phyloP scores from a whole-genome alignment of 768 basidiomycete genomes.

The Strobilomyces echinocephalus region DNA sequence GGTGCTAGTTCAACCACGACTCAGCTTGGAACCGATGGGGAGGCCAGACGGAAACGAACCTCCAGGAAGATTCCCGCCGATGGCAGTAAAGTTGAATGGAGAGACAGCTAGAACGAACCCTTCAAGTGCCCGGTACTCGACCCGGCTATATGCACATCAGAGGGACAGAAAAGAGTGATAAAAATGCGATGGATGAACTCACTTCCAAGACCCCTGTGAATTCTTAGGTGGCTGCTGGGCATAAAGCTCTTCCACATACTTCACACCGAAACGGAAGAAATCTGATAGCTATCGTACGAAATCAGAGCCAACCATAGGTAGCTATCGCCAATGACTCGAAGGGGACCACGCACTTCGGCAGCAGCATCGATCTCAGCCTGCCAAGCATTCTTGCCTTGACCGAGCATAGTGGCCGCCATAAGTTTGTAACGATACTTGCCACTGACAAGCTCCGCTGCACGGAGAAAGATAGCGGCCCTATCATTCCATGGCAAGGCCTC shows the following conservation, averaged over 20 bases:
- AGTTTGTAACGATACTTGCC: constrained; percentile 95
- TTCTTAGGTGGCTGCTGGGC: constrained; percentile 86
- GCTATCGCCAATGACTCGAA: neutral
- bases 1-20: constrained; percentile 49
- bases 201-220: constrained; percentile 91
- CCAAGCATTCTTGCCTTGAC: constrained; percentile 99
- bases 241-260: constrained; percentile 95
- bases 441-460: constrained; percentile 92
- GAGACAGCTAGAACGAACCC: constrained; percentile 97
- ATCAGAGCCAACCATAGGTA: constrained; percentile 1
- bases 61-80: constrained; percentile 90
- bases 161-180: neutral
- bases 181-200: constrained; percentile 38
- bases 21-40: neutral
- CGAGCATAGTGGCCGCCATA: constrained; percentile 94
- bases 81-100: constrained; percentile 98
- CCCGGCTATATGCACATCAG: constrained; percentile 53
- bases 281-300: constrained; percentile 58
- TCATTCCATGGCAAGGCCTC: constrained; percentile 95
- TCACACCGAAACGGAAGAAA: constrained; percentile 95
- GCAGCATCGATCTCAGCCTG: constrained; percentile 99
- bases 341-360: constrained; percentile 66
- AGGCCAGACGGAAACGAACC: constrained; percentile 31
- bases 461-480: constrained; percentile 95
- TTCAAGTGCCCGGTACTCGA: constrained; percentile 95